Base-by-base conservation (phyloP, 2,329 filamentous ascomycete species). In the Drechslerella coelobrocha region DNA sequence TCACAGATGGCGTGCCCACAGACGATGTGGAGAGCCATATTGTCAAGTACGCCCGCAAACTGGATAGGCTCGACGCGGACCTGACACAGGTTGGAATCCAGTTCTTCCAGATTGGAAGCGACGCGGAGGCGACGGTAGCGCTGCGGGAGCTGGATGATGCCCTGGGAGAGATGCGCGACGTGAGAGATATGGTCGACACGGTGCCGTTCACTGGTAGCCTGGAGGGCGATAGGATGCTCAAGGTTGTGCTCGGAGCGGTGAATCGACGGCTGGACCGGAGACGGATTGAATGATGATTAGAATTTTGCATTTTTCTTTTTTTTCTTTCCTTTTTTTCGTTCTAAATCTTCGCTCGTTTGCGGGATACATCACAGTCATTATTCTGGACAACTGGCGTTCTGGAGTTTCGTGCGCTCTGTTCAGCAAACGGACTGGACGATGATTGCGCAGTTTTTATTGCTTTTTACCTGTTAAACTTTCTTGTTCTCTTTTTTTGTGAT, bases 171-270 rank as follows among this genome's bases (percentile, higher is more conserved):
- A 80, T 83, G 27, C 80, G 83, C 27, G 81, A 83, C 12, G 78
- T 93, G 14, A 82, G 93, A 17, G 93, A 97, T 79, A 97, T 97
- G 76, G 91, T 97, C 14, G 93, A 97, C 79, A 96, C 92, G 0
- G 88, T 92, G 31, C 89, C 89, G 0, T 96, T 89, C 83, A 84
- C 81, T 21, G 82, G 81, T 0, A 80, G 80, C 6, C 81, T 97
- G 48, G 87, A 86, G 0, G 88, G 83, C 0, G 85, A 90, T 1
- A 86, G 84, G 0, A 88, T 97, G 45, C 79, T 97, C 71, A 97
- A 97, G 80, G 85, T 86, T 26, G 89, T 96, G 0, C 82, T 96
- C 2, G 92, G 92, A 1, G 85, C 87, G 0, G 89, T 96, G 7
- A 85, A 91, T 74, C 83, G 85, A 75, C 81, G 83, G 65, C 80